Evolutionary conservation across 352 stramenopile genomes (phyloP).

Genomic region (Paralagenidium karlingii): DNA sequence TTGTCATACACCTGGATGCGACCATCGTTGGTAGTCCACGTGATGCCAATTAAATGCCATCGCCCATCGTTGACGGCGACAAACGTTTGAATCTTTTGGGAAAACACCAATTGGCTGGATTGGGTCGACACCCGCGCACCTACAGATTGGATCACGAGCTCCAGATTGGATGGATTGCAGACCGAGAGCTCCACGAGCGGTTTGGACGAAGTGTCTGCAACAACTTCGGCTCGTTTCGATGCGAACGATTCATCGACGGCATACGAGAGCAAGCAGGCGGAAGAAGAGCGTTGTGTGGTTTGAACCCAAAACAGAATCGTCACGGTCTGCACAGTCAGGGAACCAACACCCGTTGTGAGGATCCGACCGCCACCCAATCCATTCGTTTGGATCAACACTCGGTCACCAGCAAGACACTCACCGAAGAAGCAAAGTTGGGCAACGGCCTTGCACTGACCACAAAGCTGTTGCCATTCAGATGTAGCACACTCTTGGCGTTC

Average conservation of each 20-base stretch:
- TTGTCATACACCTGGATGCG: conserved; percentile 48
- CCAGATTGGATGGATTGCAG: conserved; percentile 46
- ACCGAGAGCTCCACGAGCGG: conserved; percentile 27
- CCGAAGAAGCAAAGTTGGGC: conserved; percentile 21
- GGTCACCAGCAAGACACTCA: too few relatives aligned
- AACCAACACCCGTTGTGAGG: too few relatives aligned
- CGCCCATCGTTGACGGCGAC: conserved; percentile 47
- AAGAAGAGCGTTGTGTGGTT: conserved; percentile 13
- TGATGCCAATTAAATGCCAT: conserved; percentile 55
- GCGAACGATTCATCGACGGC: too few relatives aligned
- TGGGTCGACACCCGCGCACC: too few relatives aligned
- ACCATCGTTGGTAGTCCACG: conserved; percentile 40
- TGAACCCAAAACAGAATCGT: conserved; percentile 54
- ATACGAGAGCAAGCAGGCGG: conserved; percentile 39
- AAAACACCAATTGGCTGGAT: too few relatives aligned
- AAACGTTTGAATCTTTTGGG: too few relatives aligned
- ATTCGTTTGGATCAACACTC: too few relatives aligned
- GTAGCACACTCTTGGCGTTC: conserved; percentile 17
- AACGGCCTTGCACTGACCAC: conserved; percentile 18
- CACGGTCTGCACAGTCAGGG: conserved; percentile 23
- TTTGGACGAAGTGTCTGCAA: conserved; percentile 1
- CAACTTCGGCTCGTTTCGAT: too few relatives aligned
- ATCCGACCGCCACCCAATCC: too few relatives aligned
- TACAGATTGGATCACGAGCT: conserved; percentile 35
- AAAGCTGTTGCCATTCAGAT: conserved; percentile 22